Percentiles rank a stretch among this genome's conserved stretches.
phyloP scores from a whole-genome alignment of 2,329 filamentous ascomycete species.

The Calonectria montana region DNA sequence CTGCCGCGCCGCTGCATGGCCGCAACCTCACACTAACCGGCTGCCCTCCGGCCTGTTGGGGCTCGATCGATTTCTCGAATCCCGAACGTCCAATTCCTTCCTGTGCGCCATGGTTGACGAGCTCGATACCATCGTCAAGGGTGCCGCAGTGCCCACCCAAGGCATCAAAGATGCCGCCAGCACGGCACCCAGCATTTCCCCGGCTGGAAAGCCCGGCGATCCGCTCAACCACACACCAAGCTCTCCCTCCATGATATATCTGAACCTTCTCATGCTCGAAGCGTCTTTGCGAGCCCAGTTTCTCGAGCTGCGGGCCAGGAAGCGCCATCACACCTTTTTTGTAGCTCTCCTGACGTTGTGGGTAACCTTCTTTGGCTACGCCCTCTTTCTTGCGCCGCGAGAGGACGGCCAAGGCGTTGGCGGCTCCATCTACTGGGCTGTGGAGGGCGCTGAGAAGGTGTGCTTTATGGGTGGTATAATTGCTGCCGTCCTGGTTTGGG shows the following conservation, averaged over 20 bases:
- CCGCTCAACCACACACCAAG: conserved; percentile 86
- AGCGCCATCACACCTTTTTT: conserved; percentile 94
- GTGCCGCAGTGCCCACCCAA: conserved; percentile 76
- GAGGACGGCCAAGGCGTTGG: conserved; percentile 93
- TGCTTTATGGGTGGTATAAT: conserved; percentile 92
- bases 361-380: conserved; percentile 88
- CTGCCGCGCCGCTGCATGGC: conserved; percentile 32
- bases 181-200: conserved; percentile 52
- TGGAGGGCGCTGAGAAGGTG: conserved; percentile 90
- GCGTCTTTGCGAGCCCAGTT: conserved; percentile 93
- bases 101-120: conserved; percentile 67
- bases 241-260: conserved; percentile 94
- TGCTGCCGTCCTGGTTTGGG: conserved; percentile 89
- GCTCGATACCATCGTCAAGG: conserved; percentile 93
- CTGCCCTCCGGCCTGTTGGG: conserved; percentile 38
- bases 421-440: conserved; percentile 95
- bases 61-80: conserved; percentile 1
- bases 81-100: background rate
- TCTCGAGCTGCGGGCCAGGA: conserved; percentile 86
- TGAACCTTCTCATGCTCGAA: conserved; percentile 97
- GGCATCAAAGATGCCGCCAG: conserved; percentile 53
- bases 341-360: conserved; percentile 82
- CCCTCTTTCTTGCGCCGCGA: conserved; percentile 92
- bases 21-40: conserved; percentile 33
- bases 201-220: conserved; percentile 62